These are phyloP conservation scores for Leishmania guyanensis DNA, from an alignment of 208 protist species.

Conservation along the genomic window DNA sequence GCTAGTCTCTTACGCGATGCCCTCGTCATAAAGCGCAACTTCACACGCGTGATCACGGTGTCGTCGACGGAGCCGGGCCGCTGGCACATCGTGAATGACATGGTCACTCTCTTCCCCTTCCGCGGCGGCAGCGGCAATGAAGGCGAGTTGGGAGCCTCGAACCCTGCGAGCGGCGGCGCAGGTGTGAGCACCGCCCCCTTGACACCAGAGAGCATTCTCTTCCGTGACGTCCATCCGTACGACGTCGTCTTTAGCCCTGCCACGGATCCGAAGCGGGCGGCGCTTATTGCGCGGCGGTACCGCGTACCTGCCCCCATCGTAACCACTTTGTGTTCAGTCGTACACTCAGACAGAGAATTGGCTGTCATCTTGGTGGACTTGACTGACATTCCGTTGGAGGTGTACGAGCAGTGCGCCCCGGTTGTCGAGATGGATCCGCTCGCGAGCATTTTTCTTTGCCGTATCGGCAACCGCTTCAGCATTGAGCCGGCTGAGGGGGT, in stretches of 20 bases:
- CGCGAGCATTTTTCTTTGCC: constrained; percentile 73
- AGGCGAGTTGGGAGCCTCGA: neutral
- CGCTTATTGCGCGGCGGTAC: constrained; percentile 46
- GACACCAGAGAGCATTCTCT: constrained; percentile 35
- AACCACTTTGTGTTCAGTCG: constrained; percentile 40
- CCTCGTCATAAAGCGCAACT: constrained; percentile 77
- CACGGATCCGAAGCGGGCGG: constrained; percentile 48
- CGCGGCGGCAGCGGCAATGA: constrained; percentile 24
- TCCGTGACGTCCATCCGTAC: constrained; percentile 56
- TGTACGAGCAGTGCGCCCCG: constrained; percentile 69
- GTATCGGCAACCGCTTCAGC: constrained; percentile 67
- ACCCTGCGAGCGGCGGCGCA: neutral
- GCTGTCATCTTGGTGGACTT: constrained; percentile 67
- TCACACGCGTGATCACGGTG: constrained; percentile 66
- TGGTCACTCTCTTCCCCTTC: constrained; percentile 76
- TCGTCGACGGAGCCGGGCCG: constrained; percentile 45
- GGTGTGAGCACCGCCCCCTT: constrained; percentile 5
- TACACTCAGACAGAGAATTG: constrained; percentile 66
- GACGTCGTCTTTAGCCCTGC: constrained; percentile 72
- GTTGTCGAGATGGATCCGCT: constrained; percentile 63
- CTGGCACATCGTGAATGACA: constrained; percentile 84
- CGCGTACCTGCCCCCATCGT: constrained; percentile 73
- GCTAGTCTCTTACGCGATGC: constrained; percentile 25
- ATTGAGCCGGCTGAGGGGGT: constrained; percentile 53
- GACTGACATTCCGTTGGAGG: constrained; percentile 55